These are phyloP conservation scores for Tarenaya hassleriana DNA, from an alignment of 345 rosid species.

Conservation along the genomic window DNA sequence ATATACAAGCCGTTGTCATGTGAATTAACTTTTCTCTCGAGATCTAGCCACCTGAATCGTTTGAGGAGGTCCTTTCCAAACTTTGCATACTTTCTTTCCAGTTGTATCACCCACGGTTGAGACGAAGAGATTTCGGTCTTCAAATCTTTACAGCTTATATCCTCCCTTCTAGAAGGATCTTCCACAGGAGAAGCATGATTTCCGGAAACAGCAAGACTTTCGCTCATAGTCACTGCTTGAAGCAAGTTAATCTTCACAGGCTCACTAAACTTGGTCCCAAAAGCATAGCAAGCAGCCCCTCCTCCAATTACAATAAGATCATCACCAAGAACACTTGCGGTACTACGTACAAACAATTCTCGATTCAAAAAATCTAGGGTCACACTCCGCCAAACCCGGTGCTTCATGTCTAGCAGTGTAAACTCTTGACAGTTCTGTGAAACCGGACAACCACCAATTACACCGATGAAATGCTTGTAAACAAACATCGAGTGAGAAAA, in stretches of 20 bases:
- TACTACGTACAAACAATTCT: constrained; percentile 69
- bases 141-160: constrained; percentile 20
- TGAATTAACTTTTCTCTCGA: constrained; percentile 56
- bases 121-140: constrained; percentile 24
- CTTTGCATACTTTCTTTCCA: constrained; percentile 64
- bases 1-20: constrained; percentile 44
- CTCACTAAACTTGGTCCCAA: constrained; percentile 88
- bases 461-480: constrained; percentile 53
- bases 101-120: constrained; percentile 38
- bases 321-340: constrained; percentile 61
- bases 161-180: constrained; percentile 23
- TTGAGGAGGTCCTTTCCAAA: constrained; percentile 74
- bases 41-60: constrained; percentile 85
- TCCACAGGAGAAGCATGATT: constrained; percentile 18
- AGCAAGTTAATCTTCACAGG: constrained; percentile 65
- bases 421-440: constrained; percentile 60
- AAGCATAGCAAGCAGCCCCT: constrained; percentile 94
- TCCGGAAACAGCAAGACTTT: constrained; percentile 27
- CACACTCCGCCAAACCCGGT: constrained; percentile 53
- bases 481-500: constrained; percentile 90
- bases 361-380: constrained; percentile 50
- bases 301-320: constrained; percentile 80
- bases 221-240: constrained; percentile 29
- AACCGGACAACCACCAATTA: constrained; percentile 94
- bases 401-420: constrained; percentile 56